These are phyloP conservation scores for Tylopilus cervinicoccineus DNA, from an alignment of 768 basidiomycete genomes.

Conservation along the genomic window DNA sequence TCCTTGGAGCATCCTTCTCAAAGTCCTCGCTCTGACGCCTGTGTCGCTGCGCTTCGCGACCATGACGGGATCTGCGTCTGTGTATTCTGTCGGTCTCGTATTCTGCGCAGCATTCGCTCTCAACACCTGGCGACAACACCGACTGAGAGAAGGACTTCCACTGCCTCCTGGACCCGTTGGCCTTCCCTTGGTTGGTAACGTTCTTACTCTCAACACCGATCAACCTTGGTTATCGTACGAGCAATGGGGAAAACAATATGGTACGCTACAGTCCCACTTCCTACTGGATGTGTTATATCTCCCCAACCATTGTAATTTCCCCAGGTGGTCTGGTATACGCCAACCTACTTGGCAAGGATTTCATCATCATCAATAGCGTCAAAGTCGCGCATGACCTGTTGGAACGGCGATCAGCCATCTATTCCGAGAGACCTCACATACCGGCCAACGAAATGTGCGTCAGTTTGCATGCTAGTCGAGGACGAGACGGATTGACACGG, in stretches of 20 bases:
- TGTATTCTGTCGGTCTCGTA: conserved; percentile 6
- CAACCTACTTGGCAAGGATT: conserved; percentile 26
- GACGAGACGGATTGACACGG: neutral
- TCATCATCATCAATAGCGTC: conserved; percentile 24
- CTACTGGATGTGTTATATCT: neutral
- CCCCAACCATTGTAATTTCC: neutral
- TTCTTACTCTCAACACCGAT: conserved; percentile 15
- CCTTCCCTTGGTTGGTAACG: conserved; percentile 32
- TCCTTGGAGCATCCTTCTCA: too few species aligned
- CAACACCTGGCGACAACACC: conserved; percentile 13
- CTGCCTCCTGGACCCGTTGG: conserved; percentile 52
- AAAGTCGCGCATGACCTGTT: conserved; percentile 22
- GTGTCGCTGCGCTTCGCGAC: neutral
- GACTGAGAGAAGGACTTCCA: conserved; percentile 18
- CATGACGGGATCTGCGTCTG: neutral
- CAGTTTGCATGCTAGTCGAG: neutral
- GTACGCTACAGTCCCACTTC: conserved; percentile 10
- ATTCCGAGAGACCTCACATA: conserved; percentile 26
- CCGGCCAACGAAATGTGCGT: conserved; percentile 20
- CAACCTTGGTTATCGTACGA: conserved; percentile 33
- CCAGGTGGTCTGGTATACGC: conserved; percentile 24
- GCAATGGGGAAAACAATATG: conserved; percentile 32
- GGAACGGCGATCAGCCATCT: conserved; percentile 24
- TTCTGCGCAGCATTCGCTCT: conserved; percentile 5
- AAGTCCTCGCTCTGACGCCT: too few species aligned